Percentiles rank a stretch among this genome's conserved stretches.
phyloP scores from a whole-genome alignment of 768 basidiomycete genomes.

The Tremella fuciformis region DNA sequence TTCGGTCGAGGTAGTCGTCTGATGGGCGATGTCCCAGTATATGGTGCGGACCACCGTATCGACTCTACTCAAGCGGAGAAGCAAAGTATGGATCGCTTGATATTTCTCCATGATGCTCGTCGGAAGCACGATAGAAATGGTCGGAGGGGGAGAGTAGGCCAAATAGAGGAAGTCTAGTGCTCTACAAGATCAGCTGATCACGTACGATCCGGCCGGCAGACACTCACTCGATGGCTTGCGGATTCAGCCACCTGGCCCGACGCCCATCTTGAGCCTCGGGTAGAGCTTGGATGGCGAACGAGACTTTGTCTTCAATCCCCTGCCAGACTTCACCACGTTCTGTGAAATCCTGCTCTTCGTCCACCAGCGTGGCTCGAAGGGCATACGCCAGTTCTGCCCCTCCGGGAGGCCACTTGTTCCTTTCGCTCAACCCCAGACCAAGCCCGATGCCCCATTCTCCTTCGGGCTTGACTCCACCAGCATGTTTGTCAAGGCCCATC shows the following conservation, averaged over 20 bases:
- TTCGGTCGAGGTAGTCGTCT: background rate
- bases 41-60: constrained; percentile 32
- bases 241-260: constrained; percentile 75
- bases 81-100: constrained; percentile 74
- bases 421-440: constrained; percentile 66
- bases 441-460: constrained; percentile 62
- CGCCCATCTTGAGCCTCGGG: constrained; percentile 58
- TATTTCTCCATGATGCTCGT: constrained; percentile 74
- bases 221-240: constrained; percentile 57
- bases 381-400: constrained; percentile 80
- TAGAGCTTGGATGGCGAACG: constrained; percentile 78
- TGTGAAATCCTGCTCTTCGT: constrained; percentile 54
- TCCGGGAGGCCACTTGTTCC: constrained; percentile 80
- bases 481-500: constrained; percentile 51
- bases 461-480: constrained; percentile 56
- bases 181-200: constrained; percentile 29
- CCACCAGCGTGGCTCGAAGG: constrained; percentile 76
- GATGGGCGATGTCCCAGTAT: constrained; percentile 29
- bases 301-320: constrained; percentile 57
- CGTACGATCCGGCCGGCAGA: constrained; percentile 56
- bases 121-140: constrained; percentile 70
- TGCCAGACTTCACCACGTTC: constrained; percentile 36
- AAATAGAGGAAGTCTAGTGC: constrained; percentile 87
- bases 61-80: constrained; percentile 77
- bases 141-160: constrained; percentile 82